Percentiles rank a stretch among this genome's conserved stretches.
Evolutionary conservation across 2,329 filamentous ascomycete genomes (phyloP).

Genomic region (Colletotrichum orbiculare): DNA sequence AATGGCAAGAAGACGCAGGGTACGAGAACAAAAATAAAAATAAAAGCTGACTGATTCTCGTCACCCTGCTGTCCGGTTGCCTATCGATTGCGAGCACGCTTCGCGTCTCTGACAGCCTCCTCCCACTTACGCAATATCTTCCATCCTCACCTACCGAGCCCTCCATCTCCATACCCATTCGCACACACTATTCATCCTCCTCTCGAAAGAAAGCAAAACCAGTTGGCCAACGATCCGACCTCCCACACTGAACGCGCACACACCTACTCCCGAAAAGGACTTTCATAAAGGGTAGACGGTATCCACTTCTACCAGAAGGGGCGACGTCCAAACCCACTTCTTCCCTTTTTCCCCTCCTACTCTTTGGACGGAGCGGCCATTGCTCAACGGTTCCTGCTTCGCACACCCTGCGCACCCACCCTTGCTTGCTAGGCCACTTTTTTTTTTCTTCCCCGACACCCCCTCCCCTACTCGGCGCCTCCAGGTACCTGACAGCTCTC

Average conservation of each 20-base stretch:
- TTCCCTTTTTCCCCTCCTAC: constrained; percentile 34
- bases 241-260: constrained; percentile 24
- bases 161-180: constrained; percentile 13
- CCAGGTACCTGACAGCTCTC: constrained; percentile 35
- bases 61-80: neutral
- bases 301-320: constrained; percentile 37
- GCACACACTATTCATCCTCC: constrained; percentile 3
- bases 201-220: constrained; percentile 19
- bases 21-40: neutral
- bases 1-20: too few relatives aligned
- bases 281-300: constrained; percentile 32
- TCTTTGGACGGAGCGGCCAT: constrained; percentile 35
- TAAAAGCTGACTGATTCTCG: neutral
- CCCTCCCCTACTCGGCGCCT: constrained; percentile 26
- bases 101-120: constrained; percentile 6
- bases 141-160: constrained; percentile 31
- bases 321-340: constrained; percentile 36
- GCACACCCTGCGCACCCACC: constrained; percentile 35
- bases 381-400: constrained; percentile 35
- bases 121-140: constrained; percentile 4
- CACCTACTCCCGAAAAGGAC: constrained; percentile 33
- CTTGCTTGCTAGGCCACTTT: constrained; percentile 33
- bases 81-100: constrained; percentile 6
- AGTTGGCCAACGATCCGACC: constrained; percentile 34
- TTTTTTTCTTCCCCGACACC: constrained; percentile 7